Percentiles rank a stretch among this genome's conserved stretches.
Evolutionary conservation across 2,329 filamentous ascomycete genomes (phyloP).

Genomic region (Lasiodiplodia theobromae): DNA sequence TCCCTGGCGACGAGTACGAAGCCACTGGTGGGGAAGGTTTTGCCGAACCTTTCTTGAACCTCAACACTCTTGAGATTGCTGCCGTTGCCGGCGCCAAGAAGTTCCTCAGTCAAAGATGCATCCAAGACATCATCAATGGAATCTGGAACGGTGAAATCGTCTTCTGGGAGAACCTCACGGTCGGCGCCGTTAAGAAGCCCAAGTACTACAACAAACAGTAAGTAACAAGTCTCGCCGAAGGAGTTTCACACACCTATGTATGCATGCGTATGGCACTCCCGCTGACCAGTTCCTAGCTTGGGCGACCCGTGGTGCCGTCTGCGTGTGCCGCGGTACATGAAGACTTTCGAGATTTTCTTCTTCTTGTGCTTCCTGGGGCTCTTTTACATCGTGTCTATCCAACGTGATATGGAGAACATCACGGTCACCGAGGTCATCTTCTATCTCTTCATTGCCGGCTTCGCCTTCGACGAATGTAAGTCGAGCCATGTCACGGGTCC

Average conservation of each 20-base stretch:
- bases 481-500: neutral
- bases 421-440: slow-evolving; percentile 74
- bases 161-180: slow-evolving; percentile 82
- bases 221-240: slow-evolving; percentile 16
- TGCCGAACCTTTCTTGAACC: slow-evolving; percentile 74
- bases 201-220: slow-evolving; percentile 73
- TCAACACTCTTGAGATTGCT: slow-evolving; percentile 89
- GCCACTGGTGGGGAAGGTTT: slow-evolving; percentile 63
- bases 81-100: slow-evolving; percentile 82
- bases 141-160: slow-evolving; percentile 88
- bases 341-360: slow-evolving; percentile 83
- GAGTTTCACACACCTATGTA: too few species aligned
- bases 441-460: slow-evolving; percentile 86
- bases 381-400: slow-evolving; percentile 86
- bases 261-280: neutral
- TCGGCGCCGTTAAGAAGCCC: slow-evolving; percentile 76
- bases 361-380: slow-evolving; percentile 77
- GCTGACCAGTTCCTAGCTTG: slow-evolving; percentile 3
- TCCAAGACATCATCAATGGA: slow-evolving; percentile 83
- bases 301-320: slow-evolving; percentile 74
- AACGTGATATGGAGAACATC: slow-evolving; percentile 71
- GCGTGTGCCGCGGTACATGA: slow-evolving; percentile 82
- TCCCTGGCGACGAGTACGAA: slow-evolving; percentile 36
- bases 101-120: slow-evolving; percentile 79
- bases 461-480: slow-evolving; percentile 77